A percentile compares a stretch with the other conserved stretches of the same genome.
phyloP scores from a whole-genome alignment of 768 basidiomycete species.

The Inosperma sp. region DNA sequence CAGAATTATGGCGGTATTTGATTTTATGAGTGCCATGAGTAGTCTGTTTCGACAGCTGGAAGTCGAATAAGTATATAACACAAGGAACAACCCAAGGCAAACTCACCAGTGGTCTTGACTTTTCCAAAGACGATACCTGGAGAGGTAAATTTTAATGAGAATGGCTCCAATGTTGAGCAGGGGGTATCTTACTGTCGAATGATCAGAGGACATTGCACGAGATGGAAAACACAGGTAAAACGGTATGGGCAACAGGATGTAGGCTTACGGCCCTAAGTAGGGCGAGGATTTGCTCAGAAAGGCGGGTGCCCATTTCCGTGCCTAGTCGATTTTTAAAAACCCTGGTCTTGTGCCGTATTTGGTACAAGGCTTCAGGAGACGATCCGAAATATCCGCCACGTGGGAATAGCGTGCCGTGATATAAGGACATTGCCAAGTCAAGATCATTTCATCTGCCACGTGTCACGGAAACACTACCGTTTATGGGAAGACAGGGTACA shows the following conservation, averaged over 20 bases:
- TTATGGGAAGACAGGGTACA: not conserved
- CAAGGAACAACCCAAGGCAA: not conserved
- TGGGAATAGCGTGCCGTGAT: slow-evolving; percentile 7
- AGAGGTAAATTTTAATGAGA: slow-evolving; percentile 2
- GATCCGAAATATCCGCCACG: slow-evolving; percentile 3
- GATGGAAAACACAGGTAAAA: not conserved
- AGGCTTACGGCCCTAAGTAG: not conserved
- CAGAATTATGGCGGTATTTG: slow-evolving; percentile 53
- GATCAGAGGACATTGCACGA: slow-evolving; percentile 33
- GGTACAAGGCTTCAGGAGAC: slow-evolving; percentile 22
- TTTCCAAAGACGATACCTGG: slow-evolving; percentile 22
- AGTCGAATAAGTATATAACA: not conserved
- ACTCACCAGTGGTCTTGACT: slow-evolving; percentile 24
- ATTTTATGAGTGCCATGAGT: slow-evolving; percentile 53
- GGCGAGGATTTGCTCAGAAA: slow-evolving; percentile 16
- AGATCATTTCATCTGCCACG: too few species aligned
- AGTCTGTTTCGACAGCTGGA: slow-evolving; percentile 10
- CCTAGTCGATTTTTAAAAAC: slow-evolving; percentile 23
- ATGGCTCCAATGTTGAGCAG: not conserved
- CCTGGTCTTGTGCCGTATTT: slow-evolving; percentile 22
- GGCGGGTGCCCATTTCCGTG: slow-evolving; percentile 3
- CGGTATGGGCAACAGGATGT: slow-evolving; percentile 4
- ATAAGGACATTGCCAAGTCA: not conserved
- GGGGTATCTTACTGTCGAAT: slow-evolving; percentile 30
- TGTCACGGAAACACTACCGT: slow-evolving; percentile 1